phyloP scores from a whole-genome alignment of 202 grass and related monocot genomes.

The Zizania palustris region DNA sequence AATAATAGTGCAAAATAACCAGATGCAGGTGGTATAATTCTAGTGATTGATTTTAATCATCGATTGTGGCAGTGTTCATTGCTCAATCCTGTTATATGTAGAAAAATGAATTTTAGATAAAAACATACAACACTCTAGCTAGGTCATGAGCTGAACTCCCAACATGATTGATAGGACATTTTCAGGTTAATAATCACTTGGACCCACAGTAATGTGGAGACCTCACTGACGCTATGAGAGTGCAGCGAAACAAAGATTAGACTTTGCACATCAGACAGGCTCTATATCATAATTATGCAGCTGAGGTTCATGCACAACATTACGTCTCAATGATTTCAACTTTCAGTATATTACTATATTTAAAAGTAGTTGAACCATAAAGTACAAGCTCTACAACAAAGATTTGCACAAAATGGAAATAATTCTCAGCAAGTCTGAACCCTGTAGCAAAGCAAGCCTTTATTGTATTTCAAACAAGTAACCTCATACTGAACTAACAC shows the following conservation, averaged over 20 bases:
- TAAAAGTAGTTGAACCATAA: not conserved
- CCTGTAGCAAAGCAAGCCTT: not conserved
- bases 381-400: not conserved
- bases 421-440: not conserved
- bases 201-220: not conserved
- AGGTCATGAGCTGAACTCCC: not conserved
- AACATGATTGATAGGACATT: not conserved
- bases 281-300: not conserved
- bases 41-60: not conserved
- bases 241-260: not conserved
- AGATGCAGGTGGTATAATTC: not conserved
- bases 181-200: not conserved
- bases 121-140: not conserved
- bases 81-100: not conserved
- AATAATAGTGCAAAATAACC: not conserved
- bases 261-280: not conserved
- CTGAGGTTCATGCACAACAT: not conserved
- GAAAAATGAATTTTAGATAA: not conserved
- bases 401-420: not conserved
- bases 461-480: not conserved
- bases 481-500: not conserved
- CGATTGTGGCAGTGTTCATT: not conserved
- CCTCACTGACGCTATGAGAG: not conserved
- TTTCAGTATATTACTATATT: not conserved
- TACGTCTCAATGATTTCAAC: not conserved